Evolutionary conservation across 108 stramenopile genomes (phyloP).

Genomic region (Craspedostauros australis): DNA sequence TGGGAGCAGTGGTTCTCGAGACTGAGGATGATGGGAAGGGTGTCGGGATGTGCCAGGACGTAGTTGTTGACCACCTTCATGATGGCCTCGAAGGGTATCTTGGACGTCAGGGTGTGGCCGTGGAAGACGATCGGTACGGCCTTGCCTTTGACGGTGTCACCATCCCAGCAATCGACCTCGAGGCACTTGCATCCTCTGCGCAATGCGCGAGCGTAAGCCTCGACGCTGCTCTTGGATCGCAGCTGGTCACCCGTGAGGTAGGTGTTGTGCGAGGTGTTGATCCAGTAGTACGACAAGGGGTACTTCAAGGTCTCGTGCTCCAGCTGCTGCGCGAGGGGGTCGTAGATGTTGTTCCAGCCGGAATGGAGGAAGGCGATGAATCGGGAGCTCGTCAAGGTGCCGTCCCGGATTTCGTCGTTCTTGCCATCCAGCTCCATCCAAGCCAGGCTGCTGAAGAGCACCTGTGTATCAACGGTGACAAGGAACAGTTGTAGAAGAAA

Average conservation of each 20-base stretch:
- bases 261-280: constrained; percentile 94
- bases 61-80: constrained; percentile 62
- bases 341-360: constrained; percentile 49
- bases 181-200: constrained; percentile 91
- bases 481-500: too few relatives aligned
- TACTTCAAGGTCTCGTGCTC: constrained; percentile 26
- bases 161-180: constrained; percentile 98
- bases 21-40: constrained; percentile 89
- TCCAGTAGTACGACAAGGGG: constrained; percentile 87
- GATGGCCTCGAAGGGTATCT: constrained; percentile 74
- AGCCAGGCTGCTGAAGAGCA: too few relatives aligned
- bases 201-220: constrained; percentile 66
- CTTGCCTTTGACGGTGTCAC: constrained; percentile 18
- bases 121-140: constrained; percentile 82
- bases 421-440: constrained; percentile 31
- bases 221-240: constrained; percentile 59
- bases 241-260: constrained; percentile 95
- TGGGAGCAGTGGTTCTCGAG: constrained; percentile 94
- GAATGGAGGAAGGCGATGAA: constrained; percentile 54
- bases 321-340: constrained; percentile 42
- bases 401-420: constrained; percentile 10
- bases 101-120: constrained; percentile 86
- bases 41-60: constrained; percentile 34
- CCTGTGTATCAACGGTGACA: too few relatives aligned
- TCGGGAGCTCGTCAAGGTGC: constrained; percentile 27